A percentile compares a stretch with the other conserved stretches of the same genome.
Evolutionary conservation across 2,329 filamentous ascomycete genomes (phyloP).

Genomic region (Colletotrichum chrysophilum): DNA sequence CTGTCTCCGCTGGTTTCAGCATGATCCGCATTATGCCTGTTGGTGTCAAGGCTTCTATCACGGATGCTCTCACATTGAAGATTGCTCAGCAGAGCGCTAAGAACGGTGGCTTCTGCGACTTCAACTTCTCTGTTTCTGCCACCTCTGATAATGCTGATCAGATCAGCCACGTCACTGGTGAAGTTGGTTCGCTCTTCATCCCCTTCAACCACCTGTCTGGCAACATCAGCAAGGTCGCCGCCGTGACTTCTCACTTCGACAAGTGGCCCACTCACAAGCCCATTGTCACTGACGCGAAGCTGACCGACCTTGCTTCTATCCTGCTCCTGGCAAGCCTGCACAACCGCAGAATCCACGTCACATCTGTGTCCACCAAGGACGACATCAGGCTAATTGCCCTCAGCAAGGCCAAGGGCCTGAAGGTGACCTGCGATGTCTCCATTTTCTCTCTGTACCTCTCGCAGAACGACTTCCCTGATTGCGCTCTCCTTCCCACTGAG

Average conservation of each 20-base stretch:
- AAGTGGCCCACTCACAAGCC: constrained; percentile 80
- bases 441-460: constrained; percentile 80
- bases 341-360: constrained; percentile 79
- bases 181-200: constrained; percentile 82
- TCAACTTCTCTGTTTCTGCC: constrained; percentile 79
- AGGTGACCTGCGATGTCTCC: constrained; percentile 83
- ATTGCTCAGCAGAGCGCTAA: constrained; percentile 75
- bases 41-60: constrained; percentile 74
- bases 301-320: constrained; percentile 81
- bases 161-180: constrained; percentile 72
- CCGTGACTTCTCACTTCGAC: constrained; percentile 79
- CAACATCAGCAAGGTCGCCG: constrained; percentile 84
- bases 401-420: constrained; percentile 81
- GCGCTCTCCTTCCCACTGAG: constrained; percentile 67
- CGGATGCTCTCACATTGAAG: constrained; percentile 73
- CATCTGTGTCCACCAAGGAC: constrained; percentile 80
- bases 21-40: constrained; percentile 84
- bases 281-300: constrained; percentile 81
- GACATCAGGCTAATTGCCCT: constrained; percentile 79
- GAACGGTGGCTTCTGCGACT: constrained; percentile 74
- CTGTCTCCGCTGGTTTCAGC: constrained; percentile 76
- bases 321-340: constrained; percentile 79
- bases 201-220: constrained; percentile 83
- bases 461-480: constrained; percentile 72
- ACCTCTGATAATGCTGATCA: constrained; percentile 77